Evolutionary conservation across 108 stramenopile species (phyloP), one percentile per base, ranked within the genome.

Genomic region (Licmophora abbreviata): DNA sequence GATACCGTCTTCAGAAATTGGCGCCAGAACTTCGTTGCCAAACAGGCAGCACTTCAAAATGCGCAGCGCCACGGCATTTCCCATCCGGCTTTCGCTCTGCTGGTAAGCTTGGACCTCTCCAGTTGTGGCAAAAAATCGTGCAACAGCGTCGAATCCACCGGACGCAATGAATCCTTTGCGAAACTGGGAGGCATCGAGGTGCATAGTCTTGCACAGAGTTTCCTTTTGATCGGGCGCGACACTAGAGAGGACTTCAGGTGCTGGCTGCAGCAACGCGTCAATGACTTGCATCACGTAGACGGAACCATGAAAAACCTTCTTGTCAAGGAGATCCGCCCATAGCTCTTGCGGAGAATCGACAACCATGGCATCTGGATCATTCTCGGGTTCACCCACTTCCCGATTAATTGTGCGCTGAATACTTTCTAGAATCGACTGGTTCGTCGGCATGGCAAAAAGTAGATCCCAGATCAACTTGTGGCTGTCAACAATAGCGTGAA

Each of bases 251-350:
- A 90, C 63, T 38, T 76, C 88, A 20, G 73, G 64, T 7, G 93
- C 85, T 10, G 96, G 96, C 37, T 84, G 81, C 18, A 97, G 60
- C 29, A 90, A 74, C 21, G 88, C 81, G 59, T 97, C 96, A 24
- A 97, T 74, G 15, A 94, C 81, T 65, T 95, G 83, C 62, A 97
- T 72, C 7, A 85, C 87, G 54, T 97, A 97, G 12, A 95, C 85
- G 22, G 89, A 85, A 29, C 78, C 77, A 52, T 88, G 77, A 48
- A 85, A 89, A 41, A 58, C 73, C 12, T 56, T 50, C 53, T 70
- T 41, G 50, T 89, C 81, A 23, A 93, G 48, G 6, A 93, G 55
- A 25, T 69, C 64, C 7, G 79, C 69, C 92, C 92, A 93, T 33
- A 47, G 48, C 4, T 67, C 72, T 44, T 40, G 40, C 22, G 42